A percentile compares a stretch with the other conserved stretches of the same genome.
Conservation (phyloP, 2,329 filamentous ascomycete genomes). For the Knufia petricola region DNA sequence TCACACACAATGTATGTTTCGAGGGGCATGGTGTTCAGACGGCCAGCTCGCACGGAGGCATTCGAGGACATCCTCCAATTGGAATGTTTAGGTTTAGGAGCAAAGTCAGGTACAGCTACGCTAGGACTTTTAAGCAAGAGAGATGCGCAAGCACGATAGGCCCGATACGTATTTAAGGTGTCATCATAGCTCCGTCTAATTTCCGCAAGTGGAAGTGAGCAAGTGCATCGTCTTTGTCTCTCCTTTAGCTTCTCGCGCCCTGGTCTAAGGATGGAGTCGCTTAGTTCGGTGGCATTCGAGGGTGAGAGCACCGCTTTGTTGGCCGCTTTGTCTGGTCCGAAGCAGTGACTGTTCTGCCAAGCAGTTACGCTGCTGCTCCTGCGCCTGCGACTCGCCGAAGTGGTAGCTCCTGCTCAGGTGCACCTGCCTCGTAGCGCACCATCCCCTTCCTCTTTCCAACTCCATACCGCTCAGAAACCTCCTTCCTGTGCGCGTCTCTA, state of each 20-base stretch:
- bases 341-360: neutral
- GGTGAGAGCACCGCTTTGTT: neutral
- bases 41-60: neutral
- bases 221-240: slow-evolving; percentile 1
- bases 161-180: neutral
- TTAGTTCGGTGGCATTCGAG: neutral
- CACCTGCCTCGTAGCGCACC: neutral
- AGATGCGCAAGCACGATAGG: neutral
- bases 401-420: neutral
- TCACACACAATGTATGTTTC: neutral
- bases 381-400: slow-evolving; percentile 1
- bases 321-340: neutral
- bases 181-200: slow-evolving; percentile 2
- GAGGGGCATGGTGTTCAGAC: neutral
- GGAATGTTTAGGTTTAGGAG: slow-evolving; percentile 5
- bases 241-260: neutral
- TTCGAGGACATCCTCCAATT: neutral
- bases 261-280: neutral
- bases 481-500: slow-evolving; percentile 1
- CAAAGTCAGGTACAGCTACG: slow-evolving; percentile 2
- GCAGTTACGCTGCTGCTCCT: neutral
- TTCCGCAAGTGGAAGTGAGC: slow-evolving; percentile 8
- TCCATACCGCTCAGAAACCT: slow-evolving; percentile 10
- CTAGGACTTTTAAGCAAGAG: slow-evolving; percentile 1
- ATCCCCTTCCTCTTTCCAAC: slow-evolving; percentile 7